phyloP scores from a whole-genome alignment of 352 stramenopile genomes.

The Globisporangium parvum region DNA sequence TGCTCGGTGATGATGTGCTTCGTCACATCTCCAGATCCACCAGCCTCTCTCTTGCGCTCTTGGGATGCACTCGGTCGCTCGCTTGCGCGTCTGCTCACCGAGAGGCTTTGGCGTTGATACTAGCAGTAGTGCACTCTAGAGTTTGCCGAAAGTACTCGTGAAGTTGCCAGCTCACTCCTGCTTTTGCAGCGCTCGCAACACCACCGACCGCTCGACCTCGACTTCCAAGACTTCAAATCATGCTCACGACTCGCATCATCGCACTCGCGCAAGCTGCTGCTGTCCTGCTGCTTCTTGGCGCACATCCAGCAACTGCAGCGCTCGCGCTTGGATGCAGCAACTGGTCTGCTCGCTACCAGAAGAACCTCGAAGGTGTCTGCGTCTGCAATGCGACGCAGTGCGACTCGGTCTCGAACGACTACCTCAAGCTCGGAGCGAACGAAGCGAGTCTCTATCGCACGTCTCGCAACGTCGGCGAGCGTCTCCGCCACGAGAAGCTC shows the following conservation, averaged over 20 bases:
- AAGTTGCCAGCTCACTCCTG: no score
- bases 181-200: no score
- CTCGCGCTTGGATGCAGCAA: conserved; percentile 24
- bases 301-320: conserved; percentile 2
- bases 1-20: no score
- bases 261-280: not conserved
- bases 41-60: no score
- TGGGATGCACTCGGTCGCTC: no score
- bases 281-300: not conserved
- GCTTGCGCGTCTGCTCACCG: no score
- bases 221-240: not conserved
- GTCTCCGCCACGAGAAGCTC: conserved; percentile 34
- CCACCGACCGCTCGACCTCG: no score
- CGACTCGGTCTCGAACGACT: conserved; percentile 45
- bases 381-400: conserved; percentile 48
- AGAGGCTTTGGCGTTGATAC: no score
- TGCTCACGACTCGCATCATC: conserved; percentile 10
- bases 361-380: conserved; percentile 41
- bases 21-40: no score
- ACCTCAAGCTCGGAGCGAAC: conserved; percentile 25
- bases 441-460: conserved; percentile 39
- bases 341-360: conserved; percentile 41
- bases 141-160: no score
- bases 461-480: conserved; percentile 41
- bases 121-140: no score